These are phyloP conservation scores for Leccinum arenicola DNA, from an alignment of 768 basidiomycete genomes.

Conservation along the genomic window DNA sequence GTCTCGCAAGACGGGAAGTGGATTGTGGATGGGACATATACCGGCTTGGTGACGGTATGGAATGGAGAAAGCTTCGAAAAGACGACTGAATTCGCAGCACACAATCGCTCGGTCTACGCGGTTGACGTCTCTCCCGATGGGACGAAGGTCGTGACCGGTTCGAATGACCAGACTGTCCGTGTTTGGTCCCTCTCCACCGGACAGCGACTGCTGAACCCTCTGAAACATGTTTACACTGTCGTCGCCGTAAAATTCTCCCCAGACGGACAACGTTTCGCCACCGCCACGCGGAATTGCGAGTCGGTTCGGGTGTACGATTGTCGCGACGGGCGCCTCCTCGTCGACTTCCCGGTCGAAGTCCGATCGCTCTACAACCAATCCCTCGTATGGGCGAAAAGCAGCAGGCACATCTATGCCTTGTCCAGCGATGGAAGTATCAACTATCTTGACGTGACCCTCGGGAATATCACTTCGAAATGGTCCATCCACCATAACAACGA, in stretches of 20 bases:
- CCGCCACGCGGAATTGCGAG: not conserved
- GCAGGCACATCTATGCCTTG: not conserved
- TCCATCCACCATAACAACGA: not conserved
- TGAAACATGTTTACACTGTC: not conserved
- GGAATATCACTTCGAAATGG: not conserved
- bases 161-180: not conserved
- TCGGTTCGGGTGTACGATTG: constrained; percentile 4
- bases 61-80: not conserved
- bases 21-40: not conserved
- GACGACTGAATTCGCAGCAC: not conserved
- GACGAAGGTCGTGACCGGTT: constrained; percentile 1
- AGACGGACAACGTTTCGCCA: not conserved
- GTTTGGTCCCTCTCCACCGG: constrained; percentile 10
- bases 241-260: constrained; percentile 12
- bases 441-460: not conserved
- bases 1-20: not conserved
- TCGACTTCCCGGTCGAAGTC: not conserved
- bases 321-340: not conserved
- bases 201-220: not conserved
- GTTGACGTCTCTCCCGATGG: constrained; percentile 7
- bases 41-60: not conserved
- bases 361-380: not conserved
- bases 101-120: not conserved
- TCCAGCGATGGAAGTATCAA: not conserved
- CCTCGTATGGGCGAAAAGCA: not conserved